Percentiles rank a stretch among this genome's conserved stretches.
phyloP scores from a whole-genome alignment of 2,329 filamentous ascomycete genomes.

The Pseudocercospora ulei region DNA sequence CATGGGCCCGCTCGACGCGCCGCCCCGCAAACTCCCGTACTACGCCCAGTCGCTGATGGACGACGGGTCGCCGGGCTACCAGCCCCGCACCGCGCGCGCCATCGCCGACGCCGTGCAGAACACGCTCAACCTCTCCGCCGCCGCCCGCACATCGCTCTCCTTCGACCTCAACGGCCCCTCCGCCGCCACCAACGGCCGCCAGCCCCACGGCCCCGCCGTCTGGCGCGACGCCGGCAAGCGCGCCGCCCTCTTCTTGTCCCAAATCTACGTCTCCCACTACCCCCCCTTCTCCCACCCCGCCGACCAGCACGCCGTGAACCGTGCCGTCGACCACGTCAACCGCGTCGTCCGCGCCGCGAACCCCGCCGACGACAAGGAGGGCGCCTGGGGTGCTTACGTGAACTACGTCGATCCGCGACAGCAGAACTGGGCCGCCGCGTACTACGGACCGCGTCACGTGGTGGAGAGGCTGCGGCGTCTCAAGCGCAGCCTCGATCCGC shows the following conservation, averaged over 20 bases:
- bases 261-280: conserved; percentile 17
- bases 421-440: conserved; percentile 13
- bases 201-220: conserved; percentile 15
- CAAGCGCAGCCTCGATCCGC: conserved; percentile 14
- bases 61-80: conserved; percentile 15
- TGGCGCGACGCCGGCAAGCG: conserved; percentile 15
- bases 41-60: conserved; percentile 18
- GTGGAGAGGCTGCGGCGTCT: conserved; percentile 13
- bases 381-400: conserved; percentile 16
- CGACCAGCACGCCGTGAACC: conserved; percentile 9
- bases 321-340: conserved; percentile 13
- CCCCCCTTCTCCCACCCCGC: conserved; percentile 14
- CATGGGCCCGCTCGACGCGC: conserved; percentile 16
- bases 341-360: conserved; percentile 13
- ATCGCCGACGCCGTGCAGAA: conserved; percentile 17
- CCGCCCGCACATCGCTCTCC: conserved; percentile 13
- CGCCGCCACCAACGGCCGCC: conserved; percentile 13
- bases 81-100: background rate
- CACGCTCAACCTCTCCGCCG: conserved; percentile 7
- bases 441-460: conserved; percentile 12
- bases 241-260: conserved; percentile 15
- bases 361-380: background rate
- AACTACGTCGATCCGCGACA: conserved; percentile 20
- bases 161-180: conserved; percentile 19
- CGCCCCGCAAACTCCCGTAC: conserved; percentile 17